Conservation (phyloP, 202 grass and related monocot species). For the Setaria viridis region DNA sequence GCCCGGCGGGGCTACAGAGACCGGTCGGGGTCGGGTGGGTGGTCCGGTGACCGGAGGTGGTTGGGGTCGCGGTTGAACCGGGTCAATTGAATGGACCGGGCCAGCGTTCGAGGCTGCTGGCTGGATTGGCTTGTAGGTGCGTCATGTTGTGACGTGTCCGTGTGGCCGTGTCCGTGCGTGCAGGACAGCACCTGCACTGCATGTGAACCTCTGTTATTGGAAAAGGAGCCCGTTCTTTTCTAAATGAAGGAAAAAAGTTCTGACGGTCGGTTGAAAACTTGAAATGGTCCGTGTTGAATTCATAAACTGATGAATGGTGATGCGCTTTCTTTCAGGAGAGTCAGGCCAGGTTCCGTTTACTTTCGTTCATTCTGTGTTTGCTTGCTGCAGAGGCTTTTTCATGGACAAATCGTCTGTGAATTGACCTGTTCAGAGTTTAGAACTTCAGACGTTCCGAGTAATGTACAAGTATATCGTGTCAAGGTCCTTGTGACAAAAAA, state of each 20-base stretch:
- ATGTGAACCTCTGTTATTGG: neutral
- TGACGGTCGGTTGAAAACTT: neutral
- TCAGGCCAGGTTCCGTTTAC: neutral
- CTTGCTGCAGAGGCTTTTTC: neutral
- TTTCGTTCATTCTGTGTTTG: neutral
- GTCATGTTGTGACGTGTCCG: neutral
- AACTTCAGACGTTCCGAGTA: no score
- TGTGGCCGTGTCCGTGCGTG: neutral
- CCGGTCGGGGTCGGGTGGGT: neutral
- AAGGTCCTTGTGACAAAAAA: neutral
- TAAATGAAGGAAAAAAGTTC: neutral
- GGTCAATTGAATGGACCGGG: neutral
- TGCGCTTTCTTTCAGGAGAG: neutral
- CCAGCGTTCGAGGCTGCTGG: neutral
- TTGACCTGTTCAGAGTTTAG: neutral
- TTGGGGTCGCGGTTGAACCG: slow-evolving; percentile 1
- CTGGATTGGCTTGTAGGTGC: neutral
- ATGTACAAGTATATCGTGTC: neutral
- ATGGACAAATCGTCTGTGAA: neutral
- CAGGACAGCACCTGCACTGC: neutral
- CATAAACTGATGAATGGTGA: neutral
- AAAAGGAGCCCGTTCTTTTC: neutral
- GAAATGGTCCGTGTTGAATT: slow-evolving; percentile 5
- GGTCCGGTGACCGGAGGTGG: neutral
- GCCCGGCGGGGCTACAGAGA: neutral